Base-by-base conservation (phyloP, 2,329 filamentous ascomycete genomes). In the Ceratocystis cacaofunesta region DNA sequence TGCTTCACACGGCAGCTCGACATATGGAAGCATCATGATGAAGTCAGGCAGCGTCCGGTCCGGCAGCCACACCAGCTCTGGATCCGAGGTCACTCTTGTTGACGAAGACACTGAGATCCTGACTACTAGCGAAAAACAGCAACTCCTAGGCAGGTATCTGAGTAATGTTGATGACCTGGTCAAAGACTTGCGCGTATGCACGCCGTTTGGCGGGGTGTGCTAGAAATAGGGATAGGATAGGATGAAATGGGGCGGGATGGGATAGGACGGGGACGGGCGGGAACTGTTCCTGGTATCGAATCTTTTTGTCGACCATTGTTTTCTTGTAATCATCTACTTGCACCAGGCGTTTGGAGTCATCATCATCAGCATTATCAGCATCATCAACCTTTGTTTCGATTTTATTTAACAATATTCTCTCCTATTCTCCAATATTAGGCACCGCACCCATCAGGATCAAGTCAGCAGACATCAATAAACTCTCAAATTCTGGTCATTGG, bases 91-190 rank as follows among this genome's bases (percentile, higher is more conserved):
- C 7, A 64, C 62, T 5, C 71, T 73, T 67, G 74, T 74, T 67
- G 71, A 72, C 68, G 74, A 74, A 68, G 76, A 74, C 58, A 73
- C 62, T 50, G 74, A 76, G 67, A 87, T 81, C n/a, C 82, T 85
- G 67, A 84, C 82, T 6, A 91, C 88, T 10, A 85, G 88, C 69
- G 88, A 95, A 74, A 96, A 96, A 77, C 89, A 94, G 76, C 80
- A 80, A 62, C 76, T 95, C 74, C 78, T 95, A 48, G 88, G 87
- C 55, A 81, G 84, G 69, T 89, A 94, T 74, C 78, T 95, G 72
- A 87, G 82, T 74, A 94, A 88, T 72, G 89, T 95, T 30, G 88
- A 92, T 68, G 89, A 92, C 70, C 79, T 95, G 67, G 89, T 95
- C 64, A 85, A 88, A 73, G 90, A 96, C 74, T 76, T 96, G 70